A percentile compares a stretch with the other conserved stretches of the same genome.
phyloP scores from a whole-genome alignment of 2,329 filamentous ascomycete species.

The Xylariaceae sp. region DNA sequence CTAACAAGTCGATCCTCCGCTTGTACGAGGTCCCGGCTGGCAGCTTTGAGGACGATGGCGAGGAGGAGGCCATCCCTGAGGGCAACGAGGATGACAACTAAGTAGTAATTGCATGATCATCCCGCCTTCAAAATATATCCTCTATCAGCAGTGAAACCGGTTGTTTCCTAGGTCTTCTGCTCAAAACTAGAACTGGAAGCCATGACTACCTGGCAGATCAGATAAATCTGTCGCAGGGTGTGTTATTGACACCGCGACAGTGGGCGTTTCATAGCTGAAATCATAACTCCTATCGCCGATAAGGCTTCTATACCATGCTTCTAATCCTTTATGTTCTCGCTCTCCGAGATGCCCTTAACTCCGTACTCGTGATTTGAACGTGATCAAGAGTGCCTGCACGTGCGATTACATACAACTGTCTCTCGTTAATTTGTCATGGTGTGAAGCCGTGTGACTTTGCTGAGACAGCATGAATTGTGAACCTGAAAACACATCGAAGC shows the following conservation, averaged over 20 bases:
- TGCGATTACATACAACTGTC: too few relatives aligned
- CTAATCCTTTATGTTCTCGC: not conserved
- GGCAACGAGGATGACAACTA: conserved; percentile 30
- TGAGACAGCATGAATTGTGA: too few relatives aligned
- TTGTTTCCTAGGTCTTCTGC: not conserved
- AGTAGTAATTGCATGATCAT: not conserved
- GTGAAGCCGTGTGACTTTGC: too few relatives aligned
- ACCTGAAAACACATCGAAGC: too few relatives aligned
- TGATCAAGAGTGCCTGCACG: too few relatives aligned
- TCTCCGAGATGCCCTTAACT: too few relatives aligned
- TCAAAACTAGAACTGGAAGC: not conserved
- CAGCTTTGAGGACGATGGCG: conserved; percentile 86
- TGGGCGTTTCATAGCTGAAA: not conserved
- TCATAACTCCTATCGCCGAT: not conserved
- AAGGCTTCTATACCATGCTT: not conserved
- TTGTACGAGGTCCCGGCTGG: conserved; percentile 84
- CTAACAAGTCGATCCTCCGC: conserved; percentile 92
- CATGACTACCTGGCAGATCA: too few relatives aligned
- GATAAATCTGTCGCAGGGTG: not conserved
- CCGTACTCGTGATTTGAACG: not conserved
- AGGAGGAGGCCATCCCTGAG: conserved; percentile 59
- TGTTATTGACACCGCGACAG: not conserved
- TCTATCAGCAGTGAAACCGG: not conserved
- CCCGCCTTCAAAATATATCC: not conserved
- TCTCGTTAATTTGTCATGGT: too few relatives aligned